Percentiles rank a stretch among this genome's conserved stretches.
Evolutionary conservation across 106 monocot genomes (phyloP).

Genomic region (Dendrobium officinale): DNA sequence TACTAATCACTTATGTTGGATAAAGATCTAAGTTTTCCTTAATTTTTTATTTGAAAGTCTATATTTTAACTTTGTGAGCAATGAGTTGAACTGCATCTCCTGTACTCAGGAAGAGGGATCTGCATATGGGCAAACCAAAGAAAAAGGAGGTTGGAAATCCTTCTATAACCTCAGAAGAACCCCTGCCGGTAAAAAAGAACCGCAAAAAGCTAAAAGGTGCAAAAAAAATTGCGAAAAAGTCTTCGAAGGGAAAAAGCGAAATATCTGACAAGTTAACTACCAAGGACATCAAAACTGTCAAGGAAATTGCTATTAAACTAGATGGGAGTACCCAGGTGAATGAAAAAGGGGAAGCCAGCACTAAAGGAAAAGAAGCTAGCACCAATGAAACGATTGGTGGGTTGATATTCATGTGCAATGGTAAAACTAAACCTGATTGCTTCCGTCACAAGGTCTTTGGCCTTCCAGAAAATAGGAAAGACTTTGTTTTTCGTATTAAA

Average conservation of each 20-base stretch:
- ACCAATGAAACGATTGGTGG: slow-evolving; percentile 21
- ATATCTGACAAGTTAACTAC: not conserved
- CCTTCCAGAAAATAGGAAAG: slow-evolving; percentile 27
- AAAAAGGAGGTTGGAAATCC: slow-evolving; percentile 8
- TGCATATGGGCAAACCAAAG: slow-evolving; percentile 8
- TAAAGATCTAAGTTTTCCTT: not conserved
- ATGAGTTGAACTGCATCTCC: not conserved
- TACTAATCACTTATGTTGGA: not conserved
- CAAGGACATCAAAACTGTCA: not conserved
- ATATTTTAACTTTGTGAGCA: not conserved
- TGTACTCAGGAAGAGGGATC: not conserved
- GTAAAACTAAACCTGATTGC: slow-evolving; percentile 34
- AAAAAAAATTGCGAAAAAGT: slow-evolving; percentile 4
- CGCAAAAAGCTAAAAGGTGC: slow-evolving; percentile 15
- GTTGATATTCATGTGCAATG: slow-evolving; percentile 35
- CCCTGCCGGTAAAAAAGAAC: slow-evolving; percentile 3
- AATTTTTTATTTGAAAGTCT: not conserved
- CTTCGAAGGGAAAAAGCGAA: not conserved
- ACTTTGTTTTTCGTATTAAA: slow-evolving; percentile 25
- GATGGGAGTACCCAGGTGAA: slow-evolving; percentile 5
- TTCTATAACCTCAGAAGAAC: slow-evolving; percentile 5
- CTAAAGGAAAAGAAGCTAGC: not conserved
- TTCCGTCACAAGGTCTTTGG: slow-evolving; percentile 36
- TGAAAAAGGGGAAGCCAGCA: not conserved
- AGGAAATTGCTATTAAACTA: slow-evolving; percentile 1